Base-by-base conservation (phyloP, 768 basidiomycete species). In the Mycena alexandri region DNA sequence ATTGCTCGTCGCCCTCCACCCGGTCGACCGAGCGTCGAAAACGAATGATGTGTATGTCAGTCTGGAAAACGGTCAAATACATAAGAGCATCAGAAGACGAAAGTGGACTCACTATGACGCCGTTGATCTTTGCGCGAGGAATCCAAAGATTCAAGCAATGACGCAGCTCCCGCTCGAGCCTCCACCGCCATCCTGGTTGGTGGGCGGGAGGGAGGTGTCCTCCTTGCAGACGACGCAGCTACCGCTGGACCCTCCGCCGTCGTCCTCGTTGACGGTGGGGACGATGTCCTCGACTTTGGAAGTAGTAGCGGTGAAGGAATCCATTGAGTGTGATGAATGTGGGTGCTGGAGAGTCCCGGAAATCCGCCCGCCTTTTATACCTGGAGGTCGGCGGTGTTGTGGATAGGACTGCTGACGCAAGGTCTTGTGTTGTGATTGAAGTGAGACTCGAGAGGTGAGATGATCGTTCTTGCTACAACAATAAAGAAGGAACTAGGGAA, bases 161-260 rank as follows among this genome's bases (percentile, higher is more conserved):
- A 65, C n/a, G 50, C 64, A 65, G 56, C 57, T 36, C 24, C 64
- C 64, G 50, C 64, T 59, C 41, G 57, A 52, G 25, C 64, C 64
- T 13, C 41, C 34, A 38, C 64, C 50, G 21, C 8, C 14, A 50
- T 65, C 64, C 25, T 65, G 48, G 51, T 65, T 47, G 56, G 53
- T 33, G 64, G 50, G 11, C 3, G 64, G 64, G 57, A 65, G 64
- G 48, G 56, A 43, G 24, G 64, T 58, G 42, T 65, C 64, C 25
- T 65, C 64, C 57, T 65, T 65, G 57, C 64, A 65, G 64, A 65
- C 64, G 34, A 36, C 34, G 34, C 34, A 36, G 34, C 34, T 36
- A 12, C 34, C 34, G 34, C 62, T 56, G 53, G 64, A 58, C 41
- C 64, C 64, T 19, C 50, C 38, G 51, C 61, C 61, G 43, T 5